Conservation (phyloP, 257 asterid genomes). For the Fraxinus anomala region DNA sequence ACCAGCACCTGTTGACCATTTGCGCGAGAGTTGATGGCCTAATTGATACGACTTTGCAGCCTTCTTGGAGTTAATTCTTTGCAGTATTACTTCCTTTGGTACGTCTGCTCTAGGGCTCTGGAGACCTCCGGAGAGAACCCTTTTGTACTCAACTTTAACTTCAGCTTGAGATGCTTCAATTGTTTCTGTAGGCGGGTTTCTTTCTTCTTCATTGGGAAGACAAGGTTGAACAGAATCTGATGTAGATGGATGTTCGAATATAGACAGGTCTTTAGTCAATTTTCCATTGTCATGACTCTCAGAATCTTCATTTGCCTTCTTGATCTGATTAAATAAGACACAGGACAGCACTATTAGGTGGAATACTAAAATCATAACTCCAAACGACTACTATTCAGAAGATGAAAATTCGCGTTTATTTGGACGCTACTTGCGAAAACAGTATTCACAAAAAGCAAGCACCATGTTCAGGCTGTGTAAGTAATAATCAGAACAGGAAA, state of each 20-base stretch:
- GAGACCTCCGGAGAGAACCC: constrained; percentile 87
- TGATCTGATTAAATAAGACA: constrained; percentile 46
- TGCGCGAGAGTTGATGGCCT: constrained; percentile 64
- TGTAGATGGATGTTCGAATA: constrained; percentile 31
- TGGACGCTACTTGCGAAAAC: not conserved
- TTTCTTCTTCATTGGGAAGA: constrained; percentile 35
- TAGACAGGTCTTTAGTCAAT: constrained; percentile 18
- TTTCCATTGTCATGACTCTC: constrained; percentile 44
- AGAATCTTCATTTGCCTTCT: constrained; percentile 64
- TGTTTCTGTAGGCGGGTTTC: constrained; percentile 28
- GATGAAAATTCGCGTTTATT: not conserved
- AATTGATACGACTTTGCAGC: constrained; percentile 71
- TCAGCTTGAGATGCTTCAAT: constrained; percentile 36
- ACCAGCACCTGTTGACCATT: constrained; percentile 91
- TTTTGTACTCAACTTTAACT: constrained; percentile 43
- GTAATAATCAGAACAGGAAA: not conserved
- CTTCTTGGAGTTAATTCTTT: constrained; percentile 80
- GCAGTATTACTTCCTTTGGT: constrained; percentile 58
- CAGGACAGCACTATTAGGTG: constrained; percentile 6
- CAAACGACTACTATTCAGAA: not conserved
- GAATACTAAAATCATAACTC: constrained; percentile 1
- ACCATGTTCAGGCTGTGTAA: not conserved
- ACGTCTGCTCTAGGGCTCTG: constrained; percentile 74
- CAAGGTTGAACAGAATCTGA: constrained; percentile 37
- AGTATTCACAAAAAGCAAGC: not conserved